Conservation (phyloP, 805 yeast species). For the Starmerella geochares region DNA sequence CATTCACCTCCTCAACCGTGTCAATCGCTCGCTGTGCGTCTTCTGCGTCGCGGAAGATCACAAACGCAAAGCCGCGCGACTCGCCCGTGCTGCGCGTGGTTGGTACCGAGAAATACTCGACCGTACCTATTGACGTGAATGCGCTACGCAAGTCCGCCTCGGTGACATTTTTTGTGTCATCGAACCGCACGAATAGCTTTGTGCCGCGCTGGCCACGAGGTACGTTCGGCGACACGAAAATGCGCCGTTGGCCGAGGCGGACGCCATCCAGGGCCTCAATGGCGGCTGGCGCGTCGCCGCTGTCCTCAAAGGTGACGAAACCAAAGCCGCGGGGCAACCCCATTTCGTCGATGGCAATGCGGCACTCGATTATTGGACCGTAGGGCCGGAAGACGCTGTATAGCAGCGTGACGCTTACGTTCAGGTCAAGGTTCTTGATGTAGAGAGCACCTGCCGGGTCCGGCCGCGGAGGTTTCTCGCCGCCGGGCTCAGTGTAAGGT, state of each 20-base stretch:
- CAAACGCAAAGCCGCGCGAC: slow-evolving; percentile 49
- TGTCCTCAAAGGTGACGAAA: slow-evolving; percentile 21
- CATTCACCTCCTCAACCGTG: slow-evolving; percentile 38
- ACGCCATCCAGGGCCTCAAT: slow-evolving; percentile 23
- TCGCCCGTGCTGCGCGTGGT: slow-evolving; percentile 27
- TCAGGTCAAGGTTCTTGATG: slow-evolving; percentile 69
- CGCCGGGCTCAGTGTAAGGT: slow-evolving; percentile 12
- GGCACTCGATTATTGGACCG: slow-evolving; percentile 23
- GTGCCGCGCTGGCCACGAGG: slow-evolving; percentile 38
- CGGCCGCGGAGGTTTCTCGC: slow-evolving; percentile 13
- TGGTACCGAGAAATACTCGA: slow-evolving; percentile 49
- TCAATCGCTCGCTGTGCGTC: slow-evolving; percentile 41
- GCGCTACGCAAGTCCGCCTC: slow-evolving; percentile 36
- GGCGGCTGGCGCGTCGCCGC: slow-evolving; percentile 21
- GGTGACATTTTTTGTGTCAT: slow-evolving; percentile 36
- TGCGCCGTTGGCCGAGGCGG: slow-evolving; percentile 29
- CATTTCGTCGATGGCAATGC: slow-evolving; percentile 22
- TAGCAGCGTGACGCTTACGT: slow-evolving; percentile 37
- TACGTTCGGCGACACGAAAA: slow-evolving; percentile 52
- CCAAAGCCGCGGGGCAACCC: slow-evolving; percentile 27
- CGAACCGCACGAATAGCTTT: slow-evolving; percentile 45
- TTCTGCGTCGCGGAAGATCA: slow-evolving; percentile 38
- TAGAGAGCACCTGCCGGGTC: slow-evolving; percentile 36
- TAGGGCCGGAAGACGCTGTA: slow-evolving; percentile 19
- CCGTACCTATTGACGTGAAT: slow-evolving; percentile 40